phyloP scores from a whole-genome alignment of 176 grass and related monocot species.

The Cenchrus purpureus region DNA sequence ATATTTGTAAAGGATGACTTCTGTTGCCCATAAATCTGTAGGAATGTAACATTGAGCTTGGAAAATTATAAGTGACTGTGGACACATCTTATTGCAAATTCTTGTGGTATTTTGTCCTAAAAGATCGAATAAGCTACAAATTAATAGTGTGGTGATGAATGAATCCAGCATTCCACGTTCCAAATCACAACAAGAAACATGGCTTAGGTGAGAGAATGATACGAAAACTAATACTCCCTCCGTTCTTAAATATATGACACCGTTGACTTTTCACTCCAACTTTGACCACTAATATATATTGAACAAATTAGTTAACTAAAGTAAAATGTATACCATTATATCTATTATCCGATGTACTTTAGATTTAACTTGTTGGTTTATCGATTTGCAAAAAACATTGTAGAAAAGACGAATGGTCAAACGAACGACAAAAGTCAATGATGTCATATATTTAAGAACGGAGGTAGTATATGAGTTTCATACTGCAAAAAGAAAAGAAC shows the following conservation, averaged over 20 bases:
- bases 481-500: neutral
- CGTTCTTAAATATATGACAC: too few relatives aligned
- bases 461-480: neutral
- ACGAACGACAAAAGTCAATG: too few relatives aligned
- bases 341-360: too few relatives aligned
- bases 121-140: neutral
- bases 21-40: neutral
- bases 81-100: neutral
- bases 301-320: too few relatives aligned
- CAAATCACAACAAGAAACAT: constrained; percentile 10
- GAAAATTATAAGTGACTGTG: neutral
- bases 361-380: too few relatives aligned
- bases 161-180: neutral
- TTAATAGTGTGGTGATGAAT: neutral
- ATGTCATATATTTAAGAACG: too few relatives aligned
- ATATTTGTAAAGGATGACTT: neutral
- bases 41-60: neutral
- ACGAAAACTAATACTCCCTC: neutral
- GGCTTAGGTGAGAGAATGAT: constrained; percentile 9
- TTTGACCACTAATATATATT: too few relatives aligned
- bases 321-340: too few relatives aligned
- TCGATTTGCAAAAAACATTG: too few relatives aligned
- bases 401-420: too few relatives aligned
- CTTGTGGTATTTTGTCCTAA: neutral
- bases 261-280: too few relatives aligned